Percentiles rank a stretch among this genome's conserved stretches.
These are phyloP conservation scores for Populus hybrid DNA, from an alignment of 441 rosid genomes.

Conservation along the genomic window DNA sequence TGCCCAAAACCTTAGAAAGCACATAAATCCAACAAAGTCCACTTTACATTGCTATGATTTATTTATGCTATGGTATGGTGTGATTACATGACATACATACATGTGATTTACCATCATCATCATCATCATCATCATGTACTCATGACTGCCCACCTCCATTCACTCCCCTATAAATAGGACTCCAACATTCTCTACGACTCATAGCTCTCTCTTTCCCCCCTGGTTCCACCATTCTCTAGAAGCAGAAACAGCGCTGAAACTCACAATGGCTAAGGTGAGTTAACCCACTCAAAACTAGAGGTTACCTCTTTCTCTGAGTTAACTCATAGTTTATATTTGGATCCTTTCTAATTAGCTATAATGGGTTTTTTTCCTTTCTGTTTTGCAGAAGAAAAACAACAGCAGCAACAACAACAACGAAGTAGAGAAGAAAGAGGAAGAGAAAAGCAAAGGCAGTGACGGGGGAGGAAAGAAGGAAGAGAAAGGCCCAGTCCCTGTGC, in stretches of 20 bases:
- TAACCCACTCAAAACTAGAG: neutral
- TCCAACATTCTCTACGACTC: neutral
- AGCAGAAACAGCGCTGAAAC: neutral
- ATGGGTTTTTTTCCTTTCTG: neutral
- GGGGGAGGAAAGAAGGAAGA: constrained; percentile 21
- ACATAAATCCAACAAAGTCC: neutral
- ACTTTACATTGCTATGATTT: too few species aligned
- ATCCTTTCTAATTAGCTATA: neutral
- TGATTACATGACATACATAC: neutral
- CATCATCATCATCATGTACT: neutral
- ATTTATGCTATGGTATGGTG: neutral
- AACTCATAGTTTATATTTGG: neutral
- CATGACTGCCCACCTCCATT: neutral
- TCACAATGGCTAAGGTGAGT: constrained; percentile 16
- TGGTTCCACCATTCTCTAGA: neutral
- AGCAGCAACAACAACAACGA: constrained; percentile 3
- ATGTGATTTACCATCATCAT: neutral
- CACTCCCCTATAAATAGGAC: neutral
- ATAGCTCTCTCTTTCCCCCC: neutral
- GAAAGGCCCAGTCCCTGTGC: constrained; percentile 29
- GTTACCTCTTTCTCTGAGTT: neutral
- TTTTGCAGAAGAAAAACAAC: constrained; percentile 19
- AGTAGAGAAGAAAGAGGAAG: neutral
- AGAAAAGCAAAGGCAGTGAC: constrained; percentile 17
- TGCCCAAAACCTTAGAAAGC: neutral